These are phyloP conservation scores for Diutina sp. DNA, from an alignment of 1,139 yeast species.

Conservation along the genomic window DNA sequence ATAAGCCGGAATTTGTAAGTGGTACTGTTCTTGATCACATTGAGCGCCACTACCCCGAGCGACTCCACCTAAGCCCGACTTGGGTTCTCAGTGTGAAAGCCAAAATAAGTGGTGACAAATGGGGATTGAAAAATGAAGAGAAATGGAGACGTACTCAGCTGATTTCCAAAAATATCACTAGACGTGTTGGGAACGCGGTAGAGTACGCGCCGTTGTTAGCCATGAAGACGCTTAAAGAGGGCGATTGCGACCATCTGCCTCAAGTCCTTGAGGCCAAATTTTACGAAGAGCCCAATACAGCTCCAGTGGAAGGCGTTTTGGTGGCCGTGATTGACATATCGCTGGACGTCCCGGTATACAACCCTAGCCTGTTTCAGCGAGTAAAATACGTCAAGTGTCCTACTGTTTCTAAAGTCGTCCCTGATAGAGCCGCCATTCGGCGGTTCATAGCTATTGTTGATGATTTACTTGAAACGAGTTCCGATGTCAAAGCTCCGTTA, in stretches of 20 bases:
- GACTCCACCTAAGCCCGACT: slow-evolving; percentile 40
- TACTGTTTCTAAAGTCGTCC: slow-evolving; percentile 69
- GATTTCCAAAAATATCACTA: slow-evolving; percentile 31
- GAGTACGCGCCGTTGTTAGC: slow-evolving; percentile 45
- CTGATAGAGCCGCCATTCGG: slow-evolving; percentile 47
- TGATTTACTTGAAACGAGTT: slow-evolving; percentile 20
- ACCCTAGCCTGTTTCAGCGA: slow-evolving; percentile 40
- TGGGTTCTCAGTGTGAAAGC: slow-evolving; percentile 58
- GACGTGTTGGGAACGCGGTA: slow-evolving; percentile 11
- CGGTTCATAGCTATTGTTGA: slow-evolving; percentile 44
- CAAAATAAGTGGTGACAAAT: slow-evolving; percentile 51
- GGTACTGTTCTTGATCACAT: slow-evolving; percentile 53
- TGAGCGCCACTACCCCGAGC: slow-evolving; percentile 33
- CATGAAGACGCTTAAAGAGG: slow-evolving; percentile 65
- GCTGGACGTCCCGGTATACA: slow-evolving; percentile 66
- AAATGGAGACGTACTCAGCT: slow-evolving; percentile 55
- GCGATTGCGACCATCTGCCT: slow-evolving; percentile 53
- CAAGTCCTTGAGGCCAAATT: slow-evolving; percentile 32
- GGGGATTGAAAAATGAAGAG: slow-evolving; percentile 67
- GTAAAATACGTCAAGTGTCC: slow-evolving; percentile 59
- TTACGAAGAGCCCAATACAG: slow-evolving; percentile 10
- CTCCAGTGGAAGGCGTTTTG: slow-evolving; percentile 20
- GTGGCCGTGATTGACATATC: slow-evolving; percentile 60
- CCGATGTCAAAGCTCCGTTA: slow-evolving; percentile 16
- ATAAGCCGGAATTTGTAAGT: slow-evolving; percentile 52